Evolutionary conservation across 768 basidiomycete species (phyloP).

Genomic region (Crassisporium funariophilum): DNA sequence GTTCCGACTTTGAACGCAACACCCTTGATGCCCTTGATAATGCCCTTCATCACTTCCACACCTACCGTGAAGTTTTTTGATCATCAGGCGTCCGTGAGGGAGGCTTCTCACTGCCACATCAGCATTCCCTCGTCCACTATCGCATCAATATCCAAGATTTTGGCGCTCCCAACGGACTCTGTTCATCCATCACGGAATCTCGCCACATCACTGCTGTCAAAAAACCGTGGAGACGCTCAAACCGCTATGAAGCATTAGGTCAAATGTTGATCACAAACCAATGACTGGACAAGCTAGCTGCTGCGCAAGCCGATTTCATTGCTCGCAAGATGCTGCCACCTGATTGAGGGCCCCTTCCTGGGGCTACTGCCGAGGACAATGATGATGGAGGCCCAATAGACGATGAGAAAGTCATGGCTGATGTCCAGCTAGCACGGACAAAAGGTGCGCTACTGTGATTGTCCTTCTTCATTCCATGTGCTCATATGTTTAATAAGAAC

Average conservation of each 20-base stretch:
- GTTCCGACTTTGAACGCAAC: slow-evolving; percentile 7
- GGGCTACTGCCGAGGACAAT: slow-evolving; percentile 6
- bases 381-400: slow-evolving; percentile 2
- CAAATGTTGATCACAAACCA: slow-evolving; percentile 39
- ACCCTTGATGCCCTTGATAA: slow-evolving; percentile 3
- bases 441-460: slow-evolving; percentile 2
- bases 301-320: slow-evolving; percentile 14
- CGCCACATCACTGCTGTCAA: slow-evolving; percentile 36
- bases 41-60: slow-evolving; percentile 24
- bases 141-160: slow-evolving; percentile 17
- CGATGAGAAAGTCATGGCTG: slow-evolving; percentile 4
- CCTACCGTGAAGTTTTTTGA: slow-evolving; percentile 30
- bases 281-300: slow-evolving; percentile 30
- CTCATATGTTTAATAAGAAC: background rate
- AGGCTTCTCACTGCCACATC: slow-evolving; percentile 22
- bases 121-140: slow-evolving; percentile 27
- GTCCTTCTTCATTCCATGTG: background rate
- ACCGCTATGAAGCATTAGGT: slow-evolving; percentile 27
- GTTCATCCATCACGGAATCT: slow-evolving; percentile 36
- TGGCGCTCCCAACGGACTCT: slow-evolving; percentile 29
- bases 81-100: slow-evolving; percentile 13
- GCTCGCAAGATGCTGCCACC: slow-evolving; percentile 16
- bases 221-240: slow-evolving; percentile 35
- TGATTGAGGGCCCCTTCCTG: background rate
- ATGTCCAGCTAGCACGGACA: slow-evolving; percentile 7